Base-by-base conservation (phyloP, 495 filamentous ascomycete species). In the Neurospora tetraspora region DNA sequence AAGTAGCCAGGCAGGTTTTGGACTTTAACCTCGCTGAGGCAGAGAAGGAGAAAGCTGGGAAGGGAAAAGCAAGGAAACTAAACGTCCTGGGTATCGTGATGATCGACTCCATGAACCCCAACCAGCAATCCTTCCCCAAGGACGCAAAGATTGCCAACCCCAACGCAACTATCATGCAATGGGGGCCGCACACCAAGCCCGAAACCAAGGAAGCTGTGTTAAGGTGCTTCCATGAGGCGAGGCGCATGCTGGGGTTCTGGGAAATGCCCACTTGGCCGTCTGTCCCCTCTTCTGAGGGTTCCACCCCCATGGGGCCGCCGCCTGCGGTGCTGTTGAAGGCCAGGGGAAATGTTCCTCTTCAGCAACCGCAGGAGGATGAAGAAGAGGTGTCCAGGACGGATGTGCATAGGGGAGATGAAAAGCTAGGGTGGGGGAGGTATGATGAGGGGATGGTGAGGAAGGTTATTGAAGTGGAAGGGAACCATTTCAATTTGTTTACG, bases 401-500 rank as follows among this genome's bases (percentile, higher is more conserved):
- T 72, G 47, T 80, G 18, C 45, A 73, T 6, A 76, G 84, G 0
- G 42, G 74, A 0, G 80, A 80, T 39, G 72, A 36, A 1, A n/a
- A 72, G 18, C 74, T 86, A 1, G 84, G 84, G 6, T 86, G 84
- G 84, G 79, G 76, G 4, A 38, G 69, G 6, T 84, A 85, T 43
- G 70, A 78, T 1, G 74, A 74, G 23, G 72, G 73, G 2, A 75
- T 85, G 65, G 80, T 86, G 39, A 76, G 70, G 36, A 72, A 80
- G 8, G 74, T 85, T 3, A 68, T 82, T 18, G 80, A 83, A 3
- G 71, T 85, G 3, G 79, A 82, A 0, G 82, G 82, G 0, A 80
- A 86, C 65, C 84, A 86, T 70, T 86, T 82, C 71, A 81, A 76
- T 65, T 78, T 86, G 38, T 86, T 85, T 38, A 53, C 72, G 5